phyloP scores from a whole-genome alignment of 345 rosid species.

The Gossypium rotundifolium region DNA sequence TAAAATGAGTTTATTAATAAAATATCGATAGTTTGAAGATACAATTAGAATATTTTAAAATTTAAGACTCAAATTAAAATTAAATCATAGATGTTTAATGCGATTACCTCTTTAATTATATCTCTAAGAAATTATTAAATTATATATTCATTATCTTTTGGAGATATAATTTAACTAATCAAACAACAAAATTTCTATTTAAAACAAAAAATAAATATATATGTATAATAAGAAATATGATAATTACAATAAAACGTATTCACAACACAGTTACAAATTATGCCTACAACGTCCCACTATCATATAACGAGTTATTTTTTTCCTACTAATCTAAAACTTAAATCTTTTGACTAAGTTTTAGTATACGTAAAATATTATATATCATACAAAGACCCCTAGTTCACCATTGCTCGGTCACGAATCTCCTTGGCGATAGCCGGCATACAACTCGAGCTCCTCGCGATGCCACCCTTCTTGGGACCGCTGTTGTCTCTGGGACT shows the following conservation, averaged over 20 bases:
- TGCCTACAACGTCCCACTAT: no score
- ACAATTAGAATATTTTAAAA: no score
- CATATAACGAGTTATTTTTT: no score
- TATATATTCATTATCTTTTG: background rate
- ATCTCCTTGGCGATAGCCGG: constrained; percentile 53
- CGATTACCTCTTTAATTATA: no score
- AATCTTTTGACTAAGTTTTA: no score
- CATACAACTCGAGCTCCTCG: constrained; percentile 79
- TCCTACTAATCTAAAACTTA: no score
- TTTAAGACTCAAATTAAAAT: no score
- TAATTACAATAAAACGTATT: background rate
- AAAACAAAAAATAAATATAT: background rate
- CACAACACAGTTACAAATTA: background rate
- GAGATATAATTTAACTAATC: background rate
- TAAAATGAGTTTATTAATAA: no score
- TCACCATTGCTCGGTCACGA: constrained; percentile 21
- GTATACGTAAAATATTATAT: background rate
- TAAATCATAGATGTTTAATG: no score
- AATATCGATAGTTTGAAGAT: no score
- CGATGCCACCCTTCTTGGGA: constrained; percentile 30
- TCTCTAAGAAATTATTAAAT: no score
- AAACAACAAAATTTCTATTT: background rate
- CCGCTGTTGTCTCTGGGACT: constrained; percentile 31
- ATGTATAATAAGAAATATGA: background rate
- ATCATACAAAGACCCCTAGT: background rate